phyloP scores from a whole-genome alignment of 805 yeast species.

The Pichia eremophila region DNA sequence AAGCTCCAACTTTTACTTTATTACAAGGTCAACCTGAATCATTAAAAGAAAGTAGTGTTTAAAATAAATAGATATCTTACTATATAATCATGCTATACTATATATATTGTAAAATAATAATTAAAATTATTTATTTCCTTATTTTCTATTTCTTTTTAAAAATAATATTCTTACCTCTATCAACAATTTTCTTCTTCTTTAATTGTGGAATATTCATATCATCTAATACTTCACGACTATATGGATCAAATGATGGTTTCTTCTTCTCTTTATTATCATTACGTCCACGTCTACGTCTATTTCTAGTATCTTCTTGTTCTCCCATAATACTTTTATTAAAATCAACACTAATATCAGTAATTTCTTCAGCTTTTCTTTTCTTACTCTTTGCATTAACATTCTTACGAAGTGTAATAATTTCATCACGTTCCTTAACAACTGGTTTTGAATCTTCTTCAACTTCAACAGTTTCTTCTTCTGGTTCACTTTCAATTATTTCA shows the following conservation, averaged over 20 bases:
- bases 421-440: constrained; percentile 14
- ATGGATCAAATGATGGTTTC: constrained; percentile 51
- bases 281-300: constrained; percentile 11
- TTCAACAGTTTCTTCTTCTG: neutral
- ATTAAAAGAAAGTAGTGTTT: constrained; percentile 14
- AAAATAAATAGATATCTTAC: neutral
- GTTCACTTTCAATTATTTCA: constrained; percentile 12
- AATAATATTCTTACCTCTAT: constrained; percentile 20
- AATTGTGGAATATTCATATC: constrained; percentile 16
- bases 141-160: constrained; percentile 20
- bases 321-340: constrained; percentile 20
- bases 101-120: too few relatives aligned
- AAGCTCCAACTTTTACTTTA: constrained; percentile 82
- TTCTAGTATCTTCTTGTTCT: neutral
- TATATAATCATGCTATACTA: too few relatives aligned
- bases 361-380: constrained; percentile 14
- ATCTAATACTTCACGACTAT: constrained; percentile 24
- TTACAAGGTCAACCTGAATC: constrained; percentile 71
- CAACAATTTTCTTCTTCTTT: constrained; percentile 21
- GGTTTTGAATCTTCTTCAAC: constrained; percentile 8
- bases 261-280: constrained; percentile 13
- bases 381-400: constrained; percentile 4
- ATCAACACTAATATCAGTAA: constrained; percentile 18
- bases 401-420: constrained; percentile 25
- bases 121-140: too few relatives aligned